Percentiles rank a stretch among this genome's conserved stretches.
These are phyloP conservation scores for Helotiales sp. DNA, from an alignment of 2,329 filamentous ascomycete species.

Conservation along the genomic window DNA sequence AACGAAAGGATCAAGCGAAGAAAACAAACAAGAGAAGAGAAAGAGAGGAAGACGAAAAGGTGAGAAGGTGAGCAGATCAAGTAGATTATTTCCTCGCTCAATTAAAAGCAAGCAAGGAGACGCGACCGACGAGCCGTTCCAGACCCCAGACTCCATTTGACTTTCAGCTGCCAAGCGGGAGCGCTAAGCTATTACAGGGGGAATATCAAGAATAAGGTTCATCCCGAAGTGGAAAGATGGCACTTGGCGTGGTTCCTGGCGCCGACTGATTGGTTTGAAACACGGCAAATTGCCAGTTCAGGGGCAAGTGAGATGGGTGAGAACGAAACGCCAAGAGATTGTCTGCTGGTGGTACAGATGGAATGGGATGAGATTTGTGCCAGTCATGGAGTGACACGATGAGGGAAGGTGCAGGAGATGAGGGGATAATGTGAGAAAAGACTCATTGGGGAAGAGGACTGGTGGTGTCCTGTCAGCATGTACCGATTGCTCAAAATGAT, in stretches of 20 bases:
- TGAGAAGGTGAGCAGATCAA: neutral
- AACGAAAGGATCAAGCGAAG: neutral
- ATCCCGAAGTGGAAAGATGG: neutral
- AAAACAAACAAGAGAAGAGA: neutral
- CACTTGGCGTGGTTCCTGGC: neutral
- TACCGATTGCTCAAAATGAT: neutral
- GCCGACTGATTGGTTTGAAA: neutral
- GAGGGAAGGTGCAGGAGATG: conserved; percentile 1
- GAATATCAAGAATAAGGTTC: neutral
- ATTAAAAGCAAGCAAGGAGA: neutral
- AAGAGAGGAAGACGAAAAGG: neutral
- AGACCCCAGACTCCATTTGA: neutral
- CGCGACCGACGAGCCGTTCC: neutral
- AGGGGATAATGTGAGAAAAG: neutral
- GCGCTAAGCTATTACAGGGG: neutral
- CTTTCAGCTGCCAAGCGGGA: conserved; percentile 5
- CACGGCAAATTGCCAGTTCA: conserved; percentile 10
- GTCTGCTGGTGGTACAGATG: neutral
- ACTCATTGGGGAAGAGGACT: neutral
- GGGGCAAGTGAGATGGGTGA: neutral
- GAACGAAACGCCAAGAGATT: neutral
- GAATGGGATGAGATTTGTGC: neutral
- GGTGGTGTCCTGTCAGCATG: neutral
- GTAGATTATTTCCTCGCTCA: neutral
- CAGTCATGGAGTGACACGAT: conserved; percentile 8